Evolutionary conservation across 2,329 filamentous ascomycete species (phyloP).

Genomic region (Colletotrichum lupini): DNA sequence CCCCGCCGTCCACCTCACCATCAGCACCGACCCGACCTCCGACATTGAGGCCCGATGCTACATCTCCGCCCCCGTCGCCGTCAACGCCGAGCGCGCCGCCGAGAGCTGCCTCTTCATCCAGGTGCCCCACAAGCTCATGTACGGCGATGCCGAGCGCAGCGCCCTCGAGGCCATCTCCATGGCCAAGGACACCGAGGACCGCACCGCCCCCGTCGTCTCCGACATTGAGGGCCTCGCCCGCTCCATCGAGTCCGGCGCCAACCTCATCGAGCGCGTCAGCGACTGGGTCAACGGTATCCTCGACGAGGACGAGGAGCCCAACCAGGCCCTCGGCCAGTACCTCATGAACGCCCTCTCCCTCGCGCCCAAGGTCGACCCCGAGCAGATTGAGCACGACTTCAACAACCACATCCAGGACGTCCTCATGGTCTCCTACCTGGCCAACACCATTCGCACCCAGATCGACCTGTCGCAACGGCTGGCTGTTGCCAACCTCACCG

Average conservation of each 20-base stretch:
- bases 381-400: conserved; percentile 96
- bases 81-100: conserved; percentile 92
- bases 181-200: conserved; percentile 82
- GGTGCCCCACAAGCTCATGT: conserved; percentile 93
- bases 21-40: conserved; percentile 88
- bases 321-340: conserved; percentile 92
- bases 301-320: conserved; percentile 91
- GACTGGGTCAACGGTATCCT: conserved; percentile 94
- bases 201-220: conserved; percentile 78
- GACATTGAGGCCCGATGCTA: conserved; percentile 93
- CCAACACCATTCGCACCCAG: conserved; percentile 98
- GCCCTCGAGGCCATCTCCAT: conserved; percentile 84
- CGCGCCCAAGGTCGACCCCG: conserved; percentile 91
- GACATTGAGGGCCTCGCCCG: conserved; percentile 92
- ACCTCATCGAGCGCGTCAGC: conserved; percentile 89
- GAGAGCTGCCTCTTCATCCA: conserved; percentile 98
- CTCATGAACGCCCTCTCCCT: conserved; percentile 93
- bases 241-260: conserved; percentile 86
- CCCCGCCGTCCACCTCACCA: conserved; percentile 96
- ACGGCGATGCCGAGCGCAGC: conserved; percentile 76
- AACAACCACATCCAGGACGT: conserved; percentile 99
- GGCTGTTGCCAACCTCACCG: conserved; percentile 77
- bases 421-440: conserved; percentile 96
- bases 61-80: conserved; percentile 94
- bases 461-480: conserved; percentile 97